Base-by-base conservation (phyloP, 169 alveolate genomes). In the Plasmodium adleri region DNA sequence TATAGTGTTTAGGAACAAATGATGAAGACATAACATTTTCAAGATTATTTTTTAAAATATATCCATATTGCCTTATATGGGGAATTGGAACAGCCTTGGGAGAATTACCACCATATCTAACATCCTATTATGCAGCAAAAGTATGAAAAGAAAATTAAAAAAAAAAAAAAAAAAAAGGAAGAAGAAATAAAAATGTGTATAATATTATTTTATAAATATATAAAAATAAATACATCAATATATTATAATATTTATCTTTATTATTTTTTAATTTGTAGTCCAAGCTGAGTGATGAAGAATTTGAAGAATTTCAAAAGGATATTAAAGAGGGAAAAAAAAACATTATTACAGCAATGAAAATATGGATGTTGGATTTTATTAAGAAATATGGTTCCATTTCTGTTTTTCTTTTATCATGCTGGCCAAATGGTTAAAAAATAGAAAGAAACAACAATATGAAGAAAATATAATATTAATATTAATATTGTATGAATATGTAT, bases 81-180 rank as follows among this genome's bases (percentile, higher is more conserved):
- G 99, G 99, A n/a, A 72, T 96, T 9, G 99, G 99, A 28, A 97
- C 99, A 2, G 99, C 99, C 12, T 74, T 97, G 12, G 99, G 99
- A 2, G 99, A 97, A 91, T 92, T 97, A 39, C 99, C 99, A 26
- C 99, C 99, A n/a, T 97, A 97, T 78, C 97, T 97, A 56, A 97
- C 98, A 15, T 97, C 99, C 0, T 95, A 94, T 83, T 98, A 98
- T 17, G 98, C 98, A 17, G 88, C 97, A n/a, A 92, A 90, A 83
- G 93, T 93, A 47, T 2, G 17, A 72, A 20, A n/a, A 39, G 64
- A n/a, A 32, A 22, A 60, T n/a, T 17, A 67, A 28, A 15, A 67
- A 22, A 17, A 49, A 4, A 6, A 50, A n/a, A 43, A n/a, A 60
- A 22, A 12, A 20, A 10, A 20, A 24, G 50, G 86, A 15, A 32